A percentile compares a stretch with the other conserved stretches of the same genome.
Evolutionary conservation across 139 green algal species (phyloP).

Genomic region (Tetradesmus obliquus): DNA sequence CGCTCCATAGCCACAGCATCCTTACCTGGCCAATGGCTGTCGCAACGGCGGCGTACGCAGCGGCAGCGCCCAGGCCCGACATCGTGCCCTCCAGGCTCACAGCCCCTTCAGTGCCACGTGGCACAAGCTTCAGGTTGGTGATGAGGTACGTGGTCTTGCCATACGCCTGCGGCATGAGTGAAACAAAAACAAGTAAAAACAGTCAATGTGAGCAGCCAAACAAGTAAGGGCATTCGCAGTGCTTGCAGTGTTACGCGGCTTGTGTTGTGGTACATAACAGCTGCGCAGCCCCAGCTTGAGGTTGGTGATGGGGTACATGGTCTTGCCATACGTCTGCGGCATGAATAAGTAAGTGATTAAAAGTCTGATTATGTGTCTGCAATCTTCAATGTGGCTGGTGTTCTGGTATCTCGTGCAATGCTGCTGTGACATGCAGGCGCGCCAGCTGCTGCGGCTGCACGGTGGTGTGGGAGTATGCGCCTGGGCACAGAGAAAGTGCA

Average conservation of each 20-base stretch:
- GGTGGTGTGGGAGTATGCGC: too few species aligned
- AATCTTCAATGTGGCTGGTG: too few species aligned
- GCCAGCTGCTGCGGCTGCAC: too few species aligned
- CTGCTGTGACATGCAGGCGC: too few species aligned
- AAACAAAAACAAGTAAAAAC: background rate
- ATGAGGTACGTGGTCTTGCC: conserved; percentile 93
- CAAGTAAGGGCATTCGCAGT: too few species aligned
- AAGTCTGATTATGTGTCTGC: too few species aligned
- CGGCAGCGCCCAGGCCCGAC: conserved; percentile 79
- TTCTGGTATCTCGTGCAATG: too few species aligned
- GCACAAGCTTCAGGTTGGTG: conserved; percentile 85
- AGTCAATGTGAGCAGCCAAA: background rate
- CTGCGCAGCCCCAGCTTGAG: background rate
- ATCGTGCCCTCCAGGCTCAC: conserved; percentile 94
- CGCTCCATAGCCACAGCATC: background rate
- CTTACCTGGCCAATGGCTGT: conserved; percentile 67
- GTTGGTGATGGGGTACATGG: background rate
- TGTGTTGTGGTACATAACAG: background rate
- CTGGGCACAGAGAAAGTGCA: too few species aligned
- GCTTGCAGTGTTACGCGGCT: background rate
- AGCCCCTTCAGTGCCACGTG: conserved; percentile 95
- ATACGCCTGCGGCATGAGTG: conserved; percentile 76
- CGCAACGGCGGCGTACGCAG: conserved; percentile 66
- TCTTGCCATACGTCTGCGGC: background rate
- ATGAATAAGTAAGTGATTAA: background rate